Evolutionary conservation across 345 rosid genomes (phyloP).

Genomic region (Populus simonii): DNA sequence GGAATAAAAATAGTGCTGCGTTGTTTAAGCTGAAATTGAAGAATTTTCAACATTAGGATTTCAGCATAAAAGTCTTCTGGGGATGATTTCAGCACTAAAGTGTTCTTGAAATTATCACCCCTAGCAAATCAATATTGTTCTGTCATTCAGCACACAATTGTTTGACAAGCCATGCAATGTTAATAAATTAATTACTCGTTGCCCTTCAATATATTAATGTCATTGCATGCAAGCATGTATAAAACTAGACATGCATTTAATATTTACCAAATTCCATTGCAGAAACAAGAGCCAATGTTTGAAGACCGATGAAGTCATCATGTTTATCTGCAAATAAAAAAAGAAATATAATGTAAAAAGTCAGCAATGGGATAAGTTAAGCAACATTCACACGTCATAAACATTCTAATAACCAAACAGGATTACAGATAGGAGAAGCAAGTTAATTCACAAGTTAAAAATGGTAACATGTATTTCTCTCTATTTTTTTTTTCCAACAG

Average conservation of each 20-base stretch:
- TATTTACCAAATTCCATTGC: constrained; percentile 27
- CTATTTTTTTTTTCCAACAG: not conserved
- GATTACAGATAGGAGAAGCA: not conserved
- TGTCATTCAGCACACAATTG: not conserved
- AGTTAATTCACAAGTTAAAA: constrained; percentile 1
- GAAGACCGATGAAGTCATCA: constrained; percentile 23
- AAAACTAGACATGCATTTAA: not conserved
- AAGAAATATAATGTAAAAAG: not conserved
- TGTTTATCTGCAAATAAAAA: constrained; percentile 26
- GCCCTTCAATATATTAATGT: not conserved
- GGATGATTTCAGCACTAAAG: not conserved
- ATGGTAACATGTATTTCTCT: not conserved
- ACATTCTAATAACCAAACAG: not conserved
- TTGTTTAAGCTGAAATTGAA: not conserved
- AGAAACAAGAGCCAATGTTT: constrained; percentile 26
- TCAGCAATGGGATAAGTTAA: not conserved
- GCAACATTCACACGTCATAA: not conserved
- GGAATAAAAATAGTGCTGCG: not conserved
- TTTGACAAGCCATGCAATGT: not conserved
- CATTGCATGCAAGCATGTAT: not conserved
- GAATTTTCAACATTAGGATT: not conserved
- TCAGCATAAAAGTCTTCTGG: not conserved
- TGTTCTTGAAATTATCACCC: not conserved
- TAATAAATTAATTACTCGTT: not conserved
- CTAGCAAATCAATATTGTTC: not conserved